Evolutionary conservation across 179 eudicot species (phyloP), one percentile per base, ranked within the genome.

Genomic region (Spergularia azorica): DNA sequence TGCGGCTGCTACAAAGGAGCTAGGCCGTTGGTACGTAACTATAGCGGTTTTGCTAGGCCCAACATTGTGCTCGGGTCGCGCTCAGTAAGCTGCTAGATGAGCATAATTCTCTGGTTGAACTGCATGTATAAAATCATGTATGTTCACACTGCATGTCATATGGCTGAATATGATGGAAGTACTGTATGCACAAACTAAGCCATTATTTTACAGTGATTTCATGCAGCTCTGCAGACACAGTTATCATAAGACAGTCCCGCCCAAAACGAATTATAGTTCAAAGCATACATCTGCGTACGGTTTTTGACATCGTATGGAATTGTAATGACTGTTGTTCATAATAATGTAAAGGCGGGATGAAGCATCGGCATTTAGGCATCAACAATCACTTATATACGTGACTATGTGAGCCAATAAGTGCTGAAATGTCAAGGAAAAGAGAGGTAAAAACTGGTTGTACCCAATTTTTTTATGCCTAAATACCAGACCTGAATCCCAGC

Each of bases 351-450:
- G n/a, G n/a, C n/a, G n/a, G n/a, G n/a, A n/a, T n/a, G n/a, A n/a
- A n/a, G n/a, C n/a, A n/a, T n/a, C n/a, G 55, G 16, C 7, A 67
- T 70, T 20, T 39, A 71, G 1, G 16, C 13, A 68, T 14, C 6
- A 14, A 16, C n/a, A n/a, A n/a, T 46, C 5, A 60, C 38, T 3
- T 1, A 70, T 20, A 16, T 39, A 52, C 16, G n/a, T 17, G 72
- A 94, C 88, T 85, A 5, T 82, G 84, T 50, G 98, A 94, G 72
- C 92, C 98, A 20, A 95, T n/a, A n/a, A n/a, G n/a, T n/a, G n/a
- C n/a, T n/a, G n/a, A n/a, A n/a, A n/a, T n/a, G n/a, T n/a, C n/a
- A n/a, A n/a, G n/a, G n/a, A n/a, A n/a, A n/a, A n/a, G n/a, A n/a
- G n/a, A n/a, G n/a, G n/a, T n/a, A n/a, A n/a, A n/a, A n/a, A n/a